These are phyloP conservation scores for Mortierella sp. DNA, from an alignment of 371 early-diverging fungal genomes.

Conservation along the genomic window DNA sequence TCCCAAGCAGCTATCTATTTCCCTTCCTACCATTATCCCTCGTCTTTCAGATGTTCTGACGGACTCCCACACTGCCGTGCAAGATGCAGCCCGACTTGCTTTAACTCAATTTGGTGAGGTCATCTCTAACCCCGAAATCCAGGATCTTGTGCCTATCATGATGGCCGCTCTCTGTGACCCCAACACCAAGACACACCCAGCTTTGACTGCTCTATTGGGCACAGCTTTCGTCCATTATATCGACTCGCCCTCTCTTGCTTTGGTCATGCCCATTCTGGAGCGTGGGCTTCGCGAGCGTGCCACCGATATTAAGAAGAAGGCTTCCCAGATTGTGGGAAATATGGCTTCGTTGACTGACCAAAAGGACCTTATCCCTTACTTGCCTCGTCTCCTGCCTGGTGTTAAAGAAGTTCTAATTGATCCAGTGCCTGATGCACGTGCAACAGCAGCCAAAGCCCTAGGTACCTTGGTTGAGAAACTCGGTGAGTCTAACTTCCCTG, in stretches of 20 bases:
- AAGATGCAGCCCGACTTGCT: constrained; percentile 89
- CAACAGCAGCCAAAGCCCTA: constrained; percentile 93
- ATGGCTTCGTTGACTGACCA: constrained; percentile 95
- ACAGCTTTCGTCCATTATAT: constrained; percentile 98
- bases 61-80: constrained; percentile 95
- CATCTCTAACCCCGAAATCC: constrained; percentile 97
- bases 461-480: constrained; percentile 93
- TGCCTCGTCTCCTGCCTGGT: constrained; percentile 85
- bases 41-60: constrained; percentile 90
- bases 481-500: constrained; percentile 95
- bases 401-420: constrained; percentile 93
- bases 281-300: constrained; percentile 93
- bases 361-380: constrained; percentile 91
- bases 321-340: constrained; percentile 97
- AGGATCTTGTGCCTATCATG: constrained; percentile 87
- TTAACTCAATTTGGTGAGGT: constrained; percentile 92
- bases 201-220: constrained; percentile 86
- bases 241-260: constrained; percentile 95
- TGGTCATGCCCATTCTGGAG: constrained; percentile 94
- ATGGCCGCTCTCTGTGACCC: constrained; percentile 93
- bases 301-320: constrained; percentile 92
- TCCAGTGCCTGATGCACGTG: constrained; percentile 96
- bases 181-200: constrained; percentile 83
- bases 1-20: constrained; percentile 93
- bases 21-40: constrained; percentile 94